Evolutionary conservation across 768 basidiomycete species (phyloP).

Genomic region (Termitomyces sp.): DNA sequence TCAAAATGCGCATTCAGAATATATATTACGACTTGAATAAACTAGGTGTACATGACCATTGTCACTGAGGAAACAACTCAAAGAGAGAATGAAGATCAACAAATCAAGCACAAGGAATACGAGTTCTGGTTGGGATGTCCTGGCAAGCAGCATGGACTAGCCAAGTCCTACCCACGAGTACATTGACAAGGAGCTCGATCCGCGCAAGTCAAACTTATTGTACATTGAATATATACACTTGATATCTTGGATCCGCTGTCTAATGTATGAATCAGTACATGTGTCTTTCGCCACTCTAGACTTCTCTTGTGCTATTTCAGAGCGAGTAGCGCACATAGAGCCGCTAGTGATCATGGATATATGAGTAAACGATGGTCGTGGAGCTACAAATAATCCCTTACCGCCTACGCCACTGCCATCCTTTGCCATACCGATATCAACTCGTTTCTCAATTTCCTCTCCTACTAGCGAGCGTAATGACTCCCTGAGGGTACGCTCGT

Average conservation of each 20-base stretch:
- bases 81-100: not conserved
- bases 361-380: constrained; percentile 1
- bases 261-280: not conserved
- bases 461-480: constrained; percentile 77
- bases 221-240: not conserved
- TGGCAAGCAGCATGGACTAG: not conserved
- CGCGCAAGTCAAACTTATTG: not conserved
- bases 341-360: constrained; percentile 46
- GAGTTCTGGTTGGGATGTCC: not conserved
- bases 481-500: constrained; percentile 66
- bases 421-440: constrained; percentile 90
- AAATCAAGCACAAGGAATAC: too few species aligned
- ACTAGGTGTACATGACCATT: too few species aligned
- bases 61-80: too few species aligned
- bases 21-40: too few species aligned
- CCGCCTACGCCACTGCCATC: constrained; percentile 98
- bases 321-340: constrained; percentile 81
- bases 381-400: constrained; percentile 33
- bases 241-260: constrained; percentile 1
- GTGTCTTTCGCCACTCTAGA: constrained; percentile 4
- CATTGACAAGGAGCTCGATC: too few species aligned
- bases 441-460: constrained; percentile 67
- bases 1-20: too few species aligned
- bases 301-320: constrained; percentile 41
- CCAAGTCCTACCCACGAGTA: not conserved